A percentile compares a stretch with the other conserved stretches of the same genome.
These are phyloP conservation scores for Kwoniella sp. DNA, from an alignment of 768 basidiomycete species.

Conservation along the genomic window DNA sequence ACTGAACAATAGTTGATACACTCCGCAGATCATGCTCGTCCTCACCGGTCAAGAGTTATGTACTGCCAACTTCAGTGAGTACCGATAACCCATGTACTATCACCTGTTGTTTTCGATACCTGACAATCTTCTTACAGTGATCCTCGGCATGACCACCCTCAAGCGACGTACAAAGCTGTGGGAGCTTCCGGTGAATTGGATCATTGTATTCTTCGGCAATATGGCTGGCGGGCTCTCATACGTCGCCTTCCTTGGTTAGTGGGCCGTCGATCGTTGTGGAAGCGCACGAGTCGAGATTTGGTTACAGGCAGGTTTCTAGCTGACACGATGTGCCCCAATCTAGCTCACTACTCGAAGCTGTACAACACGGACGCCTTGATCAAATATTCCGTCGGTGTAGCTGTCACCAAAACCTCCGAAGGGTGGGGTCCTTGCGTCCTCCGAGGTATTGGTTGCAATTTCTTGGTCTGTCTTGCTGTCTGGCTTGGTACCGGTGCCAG, in stretches of 20 bases:
- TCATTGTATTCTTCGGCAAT: slow-evolving; percentile 33
- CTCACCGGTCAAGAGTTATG: slow-evolving; percentile 32
- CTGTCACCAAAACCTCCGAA: slow-evolving; percentile 22
- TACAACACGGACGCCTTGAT: slow-evolving; percentile 22
- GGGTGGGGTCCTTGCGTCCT: slow-evolving; percentile 26
- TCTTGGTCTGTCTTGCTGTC: slow-evolving; percentile 31
- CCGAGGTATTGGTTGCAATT: slow-evolving; percentile 31
- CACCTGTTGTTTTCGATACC: not conserved
- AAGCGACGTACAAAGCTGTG: slow-evolving; percentile 28
- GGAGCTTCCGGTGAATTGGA: slow-evolving; percentile 31
- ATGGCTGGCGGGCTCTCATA: slow-evolving; percentile 26
- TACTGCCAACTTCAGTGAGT: slow-evolving; percentile 34
- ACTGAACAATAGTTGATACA: not conserved
- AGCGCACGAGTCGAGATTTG: not conserved
- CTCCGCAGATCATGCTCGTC: slow-evolving; percentile 27
- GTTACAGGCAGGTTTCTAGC: not conserved
- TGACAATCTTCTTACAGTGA: slow-evolving; percentile 14
- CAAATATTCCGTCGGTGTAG: slow-evolving; percentile 22
- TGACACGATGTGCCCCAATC: not conserved
- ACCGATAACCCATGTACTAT: not conserved
- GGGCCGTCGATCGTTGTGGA: not conserved
- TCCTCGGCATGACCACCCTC: slow-evolving; percentile 29
- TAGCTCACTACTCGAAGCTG: slow-evolving; percentile 26
- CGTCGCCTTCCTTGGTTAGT: slow-evolving; percentile 29
- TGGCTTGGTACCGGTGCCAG: slow-evolving; percentile 30